Conservation (phyloP, 768 basidiomycete species). For the Suillus paluster region DNA sequence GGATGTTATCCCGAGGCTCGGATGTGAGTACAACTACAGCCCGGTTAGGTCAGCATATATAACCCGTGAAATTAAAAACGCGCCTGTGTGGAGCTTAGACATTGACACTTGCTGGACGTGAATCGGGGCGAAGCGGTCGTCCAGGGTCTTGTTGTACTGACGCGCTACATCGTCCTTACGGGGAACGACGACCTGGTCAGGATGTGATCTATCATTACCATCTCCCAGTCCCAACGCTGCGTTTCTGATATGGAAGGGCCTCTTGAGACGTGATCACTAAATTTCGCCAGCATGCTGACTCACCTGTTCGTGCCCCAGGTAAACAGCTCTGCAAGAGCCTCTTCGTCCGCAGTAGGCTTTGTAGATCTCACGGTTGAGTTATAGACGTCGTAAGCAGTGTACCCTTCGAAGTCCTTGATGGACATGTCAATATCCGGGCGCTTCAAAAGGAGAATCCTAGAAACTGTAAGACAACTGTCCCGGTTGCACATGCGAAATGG, state of each 20-base stretch:
- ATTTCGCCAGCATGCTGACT: constrained; percentile 11
- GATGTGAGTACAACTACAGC: constrained; percentile 64
- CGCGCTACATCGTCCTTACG: constrained; percentile 19
- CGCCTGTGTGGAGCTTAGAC: constrained; percentile 90
- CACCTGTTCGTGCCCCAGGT: constrained; percentile 90
- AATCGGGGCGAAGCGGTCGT: constrained; percentile 63
- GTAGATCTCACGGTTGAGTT: constrained; percentile 86
- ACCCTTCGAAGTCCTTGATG: constrained; percentile 84
- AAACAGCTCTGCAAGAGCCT: constrained; percentile 60
- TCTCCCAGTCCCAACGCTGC: constrained; percentile 88
- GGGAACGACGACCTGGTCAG: constrained; percentile 71
- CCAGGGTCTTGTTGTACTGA: constrained; percentile 28
- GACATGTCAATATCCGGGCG: constrained; percentile 71
- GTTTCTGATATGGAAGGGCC: constrained; percentile 54
- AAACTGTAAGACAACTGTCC: constrained; percentile 20
- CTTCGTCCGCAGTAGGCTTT: constrained; percentile 50
- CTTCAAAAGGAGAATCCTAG: constrained; percentile 74
- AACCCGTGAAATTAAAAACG: not conserved
- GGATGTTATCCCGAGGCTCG: constrained; percentile 73
- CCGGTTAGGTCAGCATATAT: not conserved
- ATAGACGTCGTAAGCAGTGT: constrained; percentile 91
- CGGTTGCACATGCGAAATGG: not conserved
- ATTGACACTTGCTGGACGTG: constrained; percentile 71
- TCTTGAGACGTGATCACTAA: not conserved
- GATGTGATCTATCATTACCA: constrained; percentile 73